Percentiles rank a stretch among this genome's conserved stretches.
These are phyloP conservation scores for Diplodia scrobiculata DNA, from an alignment of 2,329 filamentous ascomycete species.

Conservation along the genomic window DNA sequence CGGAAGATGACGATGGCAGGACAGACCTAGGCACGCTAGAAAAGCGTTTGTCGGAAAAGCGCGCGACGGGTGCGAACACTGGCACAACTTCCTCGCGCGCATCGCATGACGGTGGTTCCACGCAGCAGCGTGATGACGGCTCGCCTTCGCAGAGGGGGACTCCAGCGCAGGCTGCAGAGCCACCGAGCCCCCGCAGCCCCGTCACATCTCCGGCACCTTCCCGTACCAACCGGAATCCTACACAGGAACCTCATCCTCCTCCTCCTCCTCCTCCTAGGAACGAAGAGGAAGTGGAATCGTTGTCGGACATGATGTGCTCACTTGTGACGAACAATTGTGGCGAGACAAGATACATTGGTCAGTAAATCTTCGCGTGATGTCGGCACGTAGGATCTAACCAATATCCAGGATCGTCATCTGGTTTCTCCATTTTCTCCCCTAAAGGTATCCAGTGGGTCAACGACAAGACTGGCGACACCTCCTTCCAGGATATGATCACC, in stretches of 20 bases:
- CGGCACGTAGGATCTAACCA: constrained; percentile 31
- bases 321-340: constrained; percentile 92
- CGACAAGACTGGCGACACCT: constrained; percentile 91
- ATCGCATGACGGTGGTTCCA: constrained; percentile 24
- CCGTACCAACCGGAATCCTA: constrained; percentile 44
- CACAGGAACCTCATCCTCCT: constrained; percentile 40
- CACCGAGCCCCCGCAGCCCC: constrained; percentile 55
- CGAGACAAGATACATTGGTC: constrained; percentile 94
- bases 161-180: constrained; percentile 49
- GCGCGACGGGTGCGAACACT: constrained; percentile 36
- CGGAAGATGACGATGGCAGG: constrained; percentile 79
- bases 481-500: constrained; percentile 93
- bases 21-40: constrained; percentile 88
- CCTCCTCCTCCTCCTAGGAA: constrained; percentile 46
- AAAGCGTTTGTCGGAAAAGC: constrained; percentile 64
- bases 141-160: constrained; percentile 48
- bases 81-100: constrained; percentile 34
- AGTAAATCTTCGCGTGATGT: neutral
- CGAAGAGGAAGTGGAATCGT: constrained; percentile 69
- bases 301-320: constrained; percentile 99
- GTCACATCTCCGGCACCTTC: constrained; percentile 54
- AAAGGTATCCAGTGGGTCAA: constrained; percentile 99
- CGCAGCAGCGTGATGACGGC: constrained; percentile 5
- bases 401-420: constrained; percentile 79
- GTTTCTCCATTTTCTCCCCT: constrained; percentile 97